A percentile compares a stretch with the other conserved stretches of the same genome.
These are phyloP conservation scores for Gnomoniopsis smithogilvyi DNA, from an alignment of 2,329 filamentous ascomycete species.

Conservation along the genomic window DNA sequence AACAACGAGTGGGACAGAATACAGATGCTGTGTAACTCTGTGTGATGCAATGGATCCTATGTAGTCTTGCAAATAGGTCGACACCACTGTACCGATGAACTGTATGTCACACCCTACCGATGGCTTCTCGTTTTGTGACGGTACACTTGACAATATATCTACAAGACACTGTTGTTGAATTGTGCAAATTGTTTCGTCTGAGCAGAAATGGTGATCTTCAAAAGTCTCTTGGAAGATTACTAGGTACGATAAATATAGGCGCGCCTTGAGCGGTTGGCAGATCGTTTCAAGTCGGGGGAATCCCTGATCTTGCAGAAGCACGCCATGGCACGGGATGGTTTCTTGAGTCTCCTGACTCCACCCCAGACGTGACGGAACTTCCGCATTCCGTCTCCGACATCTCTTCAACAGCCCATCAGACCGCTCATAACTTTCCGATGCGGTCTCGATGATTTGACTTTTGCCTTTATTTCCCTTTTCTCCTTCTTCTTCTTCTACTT, in stretches of 20 bases:
- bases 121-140: no score
- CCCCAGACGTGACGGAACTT: background rate
- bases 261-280: conserved; percentile 1
- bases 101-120: no score
- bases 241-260: background rate
- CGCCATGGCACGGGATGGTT: background rate
- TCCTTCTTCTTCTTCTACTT: background rate
- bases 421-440: background rate
- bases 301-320: background rate
- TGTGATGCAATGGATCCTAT: no score
- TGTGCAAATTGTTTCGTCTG: no score
- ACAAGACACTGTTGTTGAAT: no score
- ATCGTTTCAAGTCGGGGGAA: background rate
- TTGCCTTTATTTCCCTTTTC: background rate
- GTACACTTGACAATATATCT: no score
- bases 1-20: no score
- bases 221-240: background rate
- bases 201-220: no score
- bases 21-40: no score
- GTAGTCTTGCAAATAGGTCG: no score
- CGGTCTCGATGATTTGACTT: background rate
- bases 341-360: background rate
- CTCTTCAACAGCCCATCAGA: background rate
- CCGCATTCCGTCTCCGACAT: background rate
- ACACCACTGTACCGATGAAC: no score